Conservation (phyloP, 2,329 filamentous ascomycete genomes). For the Aspergillus brunneoviolaceus region DNA sequence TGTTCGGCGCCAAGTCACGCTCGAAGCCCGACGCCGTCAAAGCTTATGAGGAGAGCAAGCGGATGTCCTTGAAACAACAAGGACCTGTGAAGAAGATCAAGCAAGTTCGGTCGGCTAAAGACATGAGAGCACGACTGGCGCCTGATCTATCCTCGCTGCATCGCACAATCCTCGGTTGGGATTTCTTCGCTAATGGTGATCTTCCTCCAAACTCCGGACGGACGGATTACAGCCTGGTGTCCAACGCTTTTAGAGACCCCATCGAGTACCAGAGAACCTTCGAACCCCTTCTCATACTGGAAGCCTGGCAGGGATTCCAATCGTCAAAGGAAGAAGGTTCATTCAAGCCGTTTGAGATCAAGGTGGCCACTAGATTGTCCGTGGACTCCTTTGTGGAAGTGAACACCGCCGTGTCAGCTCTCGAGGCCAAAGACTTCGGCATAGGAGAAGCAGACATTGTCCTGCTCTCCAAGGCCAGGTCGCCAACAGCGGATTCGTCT, state of each 20-base stretch:
- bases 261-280: slow-evolving; percentile 84
- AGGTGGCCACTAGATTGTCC: slow-evolving; percentile 80
- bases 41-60: slow-evolving; percentile 50
- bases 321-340: slow-evolving; percentile 84
- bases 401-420: slow-evolving; percentile 73
- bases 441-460: slow-evolving; percentile 86
- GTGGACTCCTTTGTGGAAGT: slow-evolving; percentile 94
- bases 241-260: slow-evolving; percentile 73
- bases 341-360: slow-evolving; percentile 79
- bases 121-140: slow-evolving; percentile 88
- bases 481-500: slow-evolving; percentile 64
- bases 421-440: slow-evolving; percentile 68
- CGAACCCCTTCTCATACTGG: slow-evolving; percentile 82
- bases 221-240: slow-evolving; percentile 71
- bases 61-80: slow-evolving; percentile 55
- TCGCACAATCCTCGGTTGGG: slow-evolving; percentile 84
- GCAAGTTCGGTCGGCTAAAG: slow-evolving; percentile 77
- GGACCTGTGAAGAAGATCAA: slow-evolving; percentile 82
- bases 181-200: slow-evolving; percentile 87
- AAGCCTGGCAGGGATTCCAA: slow-evolving; percentile 94
- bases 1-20: slow-evolving; percentile 54
- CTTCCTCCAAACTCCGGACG: slow-evolving; percentile 73
- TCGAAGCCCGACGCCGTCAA: slow-evolving; percentile 42
- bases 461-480: slow-evolving; percentile 71
- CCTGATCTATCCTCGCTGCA: slow-evolving; percentile 86